Evolutionary conservation across 2,329 filamentous ascomycete species (phyloP).

Genomic region (Penicillium crustosum): DNA sequence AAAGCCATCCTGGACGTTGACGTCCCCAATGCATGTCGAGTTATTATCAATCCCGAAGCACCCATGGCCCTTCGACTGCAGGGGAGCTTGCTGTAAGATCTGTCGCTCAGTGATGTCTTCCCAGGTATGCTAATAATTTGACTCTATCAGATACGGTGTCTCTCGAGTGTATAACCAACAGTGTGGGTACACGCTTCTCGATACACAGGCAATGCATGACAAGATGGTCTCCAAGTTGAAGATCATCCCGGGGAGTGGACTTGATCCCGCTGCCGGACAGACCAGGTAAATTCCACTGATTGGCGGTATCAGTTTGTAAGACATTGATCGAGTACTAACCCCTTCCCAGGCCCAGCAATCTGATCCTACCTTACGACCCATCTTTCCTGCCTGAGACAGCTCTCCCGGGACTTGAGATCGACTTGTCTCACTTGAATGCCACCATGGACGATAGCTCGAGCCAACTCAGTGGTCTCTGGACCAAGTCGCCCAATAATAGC

Average conservation of each 20-base stretch:
- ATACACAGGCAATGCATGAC: conserved; percentile 72
- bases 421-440: conserved; percentile 46
- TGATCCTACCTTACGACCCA: conserved; percentile 79
- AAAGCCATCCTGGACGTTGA: conserved; percentile 89
- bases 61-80: conserved; percentile 89
- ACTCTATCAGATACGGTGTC: conserved; percentile 63
- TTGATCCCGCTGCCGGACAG: conserved; percentile 71
- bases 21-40: conserved; percentile 80
- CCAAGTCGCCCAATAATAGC: conserved; percentile 35
- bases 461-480: conserved; percentile 36
- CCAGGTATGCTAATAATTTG: background rate
- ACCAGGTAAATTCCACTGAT: conserved; percentile 60
- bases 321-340: conserved; percentile 52
- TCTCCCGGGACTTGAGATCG: conserved; percentile 60
- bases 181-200: conserved; percentile 78
- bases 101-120: background rate
- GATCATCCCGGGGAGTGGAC: conserved; percentile 56
- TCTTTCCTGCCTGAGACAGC: conserved; percentile 69
- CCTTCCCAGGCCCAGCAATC: conserved; percentile 54
- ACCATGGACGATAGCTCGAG: conserved; percentile 28
- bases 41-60: conserved; percentile 79
- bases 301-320: too few species aligned
- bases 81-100: conserved; percentile 71
- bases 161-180: conserved; percentile 85
- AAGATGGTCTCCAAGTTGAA: conserved; percentile 69